Evolutionary conservation across 106 monocot species (phyloP), one percentile per base, ranked within the genome.

Genomic region (Dioscorea alata): DNA sequence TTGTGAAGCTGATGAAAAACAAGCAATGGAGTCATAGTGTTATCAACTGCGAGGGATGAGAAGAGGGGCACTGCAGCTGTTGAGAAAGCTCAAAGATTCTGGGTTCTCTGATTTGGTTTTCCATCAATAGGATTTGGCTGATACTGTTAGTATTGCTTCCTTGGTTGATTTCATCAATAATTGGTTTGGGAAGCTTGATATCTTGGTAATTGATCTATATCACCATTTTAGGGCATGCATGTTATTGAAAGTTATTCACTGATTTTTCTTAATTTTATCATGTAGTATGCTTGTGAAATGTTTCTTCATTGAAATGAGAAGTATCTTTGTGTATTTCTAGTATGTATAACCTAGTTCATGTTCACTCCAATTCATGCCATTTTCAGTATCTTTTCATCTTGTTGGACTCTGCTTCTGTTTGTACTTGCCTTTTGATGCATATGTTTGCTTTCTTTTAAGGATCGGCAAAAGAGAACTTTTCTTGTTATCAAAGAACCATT

Each of bases 111-210:
- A 52, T 33, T 67, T 75, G 23, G 60, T 59, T 5, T 75, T 75
- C 12, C 75, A 75, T 58, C 75, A 75, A 48, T 58, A 66, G 21
- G 74, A 74, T 56, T 58, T 67, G 21, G n/a, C 54, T 16, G 66
- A 67, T 15, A 65, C 42, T 9, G 48, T 42, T 4, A 66, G 58
- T 24, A 17, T 42, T 24, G n/a, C n/a, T n/a, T n/a, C n/a, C n/a
- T n/a, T n/a, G n/a, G n/a, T n/a, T n/a, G n/a, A n/a, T n/a, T n/a
- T n/a, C n/a, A n/a, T n/a, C n/a, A 64, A 28, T 28, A 28, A 28
- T 28, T 28, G 28, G 28, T 28, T 28, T 28, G 42, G 74, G 4
- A 67, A 75, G 19, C 60, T 67, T 14, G 75, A 67, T 65, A 68
- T 67, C 25, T 35, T 68, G 67, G 75, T 75, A 28, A 33, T 16